A percentile compares a stretch with the other conserved stretches of the same genome.
Evolutionary conservation across 805 yeast species (phyloP).

Genomic region (Candida saitoana): DNA sequence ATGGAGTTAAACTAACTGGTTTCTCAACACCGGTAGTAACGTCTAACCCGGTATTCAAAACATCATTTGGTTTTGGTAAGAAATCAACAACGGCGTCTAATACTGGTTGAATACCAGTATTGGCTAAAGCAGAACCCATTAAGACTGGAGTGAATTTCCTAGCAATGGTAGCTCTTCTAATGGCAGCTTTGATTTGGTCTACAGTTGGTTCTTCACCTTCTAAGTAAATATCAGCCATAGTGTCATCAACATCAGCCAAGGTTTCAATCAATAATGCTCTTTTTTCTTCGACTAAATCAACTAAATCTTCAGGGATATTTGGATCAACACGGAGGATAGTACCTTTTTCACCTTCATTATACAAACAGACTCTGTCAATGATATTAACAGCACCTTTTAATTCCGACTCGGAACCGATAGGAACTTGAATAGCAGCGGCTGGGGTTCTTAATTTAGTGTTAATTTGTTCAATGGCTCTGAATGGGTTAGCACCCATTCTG

Average conservation of each 20-base stretch:
- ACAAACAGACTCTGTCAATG: constrained; percentile 79
- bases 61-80: constrained; percentile 93
- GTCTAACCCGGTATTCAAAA: constrained; percentile 86
- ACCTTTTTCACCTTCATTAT: constrained; percentile 89
- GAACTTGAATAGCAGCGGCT: constrained; percentile 97
- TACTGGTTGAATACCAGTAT: constrained; percentile 92
- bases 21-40: constrained; percentile 53
- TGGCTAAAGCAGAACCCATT: constrained; percentile 98
- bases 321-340: constrained; percentile 59
- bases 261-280: constrained; percentile 84
- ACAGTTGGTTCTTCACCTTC: constrained; percentile 86
- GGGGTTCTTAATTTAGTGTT: constrained; percentile 83
- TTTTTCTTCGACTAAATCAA: constrained; percentile 83
- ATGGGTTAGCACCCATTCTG: constrained; percentile 98
- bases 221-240: constrained; percentile 86
- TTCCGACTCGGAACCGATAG: constrained; percentile 88
- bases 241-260: constrained; percentile 97
- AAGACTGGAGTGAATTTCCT: constrained; percentile 98
- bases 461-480: constrained; percentile 88
- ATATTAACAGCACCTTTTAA: constrained; percentile 88
- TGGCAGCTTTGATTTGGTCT: constrained; percentile 82
- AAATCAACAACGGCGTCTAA: constrained; percentile 94
- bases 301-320: constrained; percentile 75
- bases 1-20: constrained; percentile 71
- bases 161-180: constrained; percentile 92